These are phyloP conservation scores for Canariomyces notabilis DNA, from an alignment of 2,329 filamentous ascomycete genomes.

Conservation along the genomic window DNA sequence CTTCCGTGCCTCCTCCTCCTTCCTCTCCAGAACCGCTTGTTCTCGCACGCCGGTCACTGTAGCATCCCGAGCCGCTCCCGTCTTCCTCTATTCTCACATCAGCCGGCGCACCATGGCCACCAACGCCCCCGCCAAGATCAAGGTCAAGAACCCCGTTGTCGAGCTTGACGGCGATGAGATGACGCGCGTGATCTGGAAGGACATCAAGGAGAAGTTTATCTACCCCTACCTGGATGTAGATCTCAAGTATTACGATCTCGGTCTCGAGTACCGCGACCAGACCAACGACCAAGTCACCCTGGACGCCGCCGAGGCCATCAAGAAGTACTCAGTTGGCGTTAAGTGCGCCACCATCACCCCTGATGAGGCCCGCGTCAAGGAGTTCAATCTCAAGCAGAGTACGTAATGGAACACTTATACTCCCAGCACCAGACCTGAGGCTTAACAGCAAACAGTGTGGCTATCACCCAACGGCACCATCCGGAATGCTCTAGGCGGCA, in stretches of 20 bases:
- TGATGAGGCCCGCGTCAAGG: slow-evolving; percentile 91
- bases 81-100: slow-evolving; percentile 31
- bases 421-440: no score
- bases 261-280: slow-evolving; percentile 89
- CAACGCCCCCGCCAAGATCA: slow-evolving; percentile 70
- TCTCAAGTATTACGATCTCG: slow-evolving; percentile 96
- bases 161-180: slow-evolving; percentile 95
- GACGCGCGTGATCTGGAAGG: slow-evolving; percentile 98
- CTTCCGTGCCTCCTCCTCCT: slow-evolving; percentile 24
- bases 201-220: slow-evolving; percentile 99
- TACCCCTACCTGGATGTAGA: slow-evolving; percentile 93
- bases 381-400: slow-evolving; percentile 99
- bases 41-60: slow-evolving; percentile 17
- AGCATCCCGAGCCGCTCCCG: slow-evolving; percentile 22
- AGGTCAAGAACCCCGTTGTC: slow-evolving; percentile 98
- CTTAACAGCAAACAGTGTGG: slow-evolving; percentile 94
- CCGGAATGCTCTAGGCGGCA: slow-evolving; percentile 74
- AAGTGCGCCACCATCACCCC: slow-evolving; percentile 99
- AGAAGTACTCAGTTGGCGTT: slow-evolving; percentile 97
- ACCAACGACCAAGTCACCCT: slow-evolving; percentile 94
- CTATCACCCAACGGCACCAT: slow-evolving; percentile 92
- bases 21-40: slow-evolving; percentile 19
- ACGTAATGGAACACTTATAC: no score
- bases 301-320: slow-evolving; percentile 93
- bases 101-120: slow-evolving; percentile 49